Evolutionary conservation across 164 flowering plant genomes (phyloP).

Genomic region (Piper betle): DNA sequence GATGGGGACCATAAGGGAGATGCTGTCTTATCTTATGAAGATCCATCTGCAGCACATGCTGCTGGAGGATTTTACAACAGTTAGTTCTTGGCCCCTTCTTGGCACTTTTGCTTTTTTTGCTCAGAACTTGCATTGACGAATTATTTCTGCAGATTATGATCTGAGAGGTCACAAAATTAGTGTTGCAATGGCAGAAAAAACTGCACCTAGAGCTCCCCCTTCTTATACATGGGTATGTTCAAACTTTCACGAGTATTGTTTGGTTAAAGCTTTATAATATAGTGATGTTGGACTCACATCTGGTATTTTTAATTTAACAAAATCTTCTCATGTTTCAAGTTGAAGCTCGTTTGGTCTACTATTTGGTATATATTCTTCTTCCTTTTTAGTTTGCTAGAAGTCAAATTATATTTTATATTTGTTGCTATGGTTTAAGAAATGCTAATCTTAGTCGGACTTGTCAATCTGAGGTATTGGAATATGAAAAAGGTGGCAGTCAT

Average conservation of each 20-base stretch:
- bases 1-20: constrained; percentile 86
- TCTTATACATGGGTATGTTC: constrained; percentile 55
- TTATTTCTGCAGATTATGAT: constrained; percentile 49
- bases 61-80: constrained; percentile 90
- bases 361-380: neutral
- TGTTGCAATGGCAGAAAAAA: constrained; percentile 91
- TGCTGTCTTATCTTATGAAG: constrained; percentile 77
- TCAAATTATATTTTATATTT: too few species aligned
- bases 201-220: constrained; percentile 71
- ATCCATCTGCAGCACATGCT: constrained; percentile 97
- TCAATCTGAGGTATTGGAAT: too few species aligned
- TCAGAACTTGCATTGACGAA: neutral
- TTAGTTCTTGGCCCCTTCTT: constrained; percentile 9
- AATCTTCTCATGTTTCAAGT: neutral
- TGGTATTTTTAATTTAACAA: too few species aligned
- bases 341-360: neutral
- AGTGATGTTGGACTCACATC: neutral
- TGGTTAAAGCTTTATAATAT: neutral
- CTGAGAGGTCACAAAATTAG: constrained; percentile 70
- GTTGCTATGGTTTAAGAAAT: too few species aligned
- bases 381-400: neutral
- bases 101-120: neutral
- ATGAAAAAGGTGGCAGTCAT: too few species aligned
- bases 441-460: too few species aligned
- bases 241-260: neutral